phyloP scores from a whole-genome alignment of 306 rosid genomes.

The Ceratonia siliqua region DNA sequence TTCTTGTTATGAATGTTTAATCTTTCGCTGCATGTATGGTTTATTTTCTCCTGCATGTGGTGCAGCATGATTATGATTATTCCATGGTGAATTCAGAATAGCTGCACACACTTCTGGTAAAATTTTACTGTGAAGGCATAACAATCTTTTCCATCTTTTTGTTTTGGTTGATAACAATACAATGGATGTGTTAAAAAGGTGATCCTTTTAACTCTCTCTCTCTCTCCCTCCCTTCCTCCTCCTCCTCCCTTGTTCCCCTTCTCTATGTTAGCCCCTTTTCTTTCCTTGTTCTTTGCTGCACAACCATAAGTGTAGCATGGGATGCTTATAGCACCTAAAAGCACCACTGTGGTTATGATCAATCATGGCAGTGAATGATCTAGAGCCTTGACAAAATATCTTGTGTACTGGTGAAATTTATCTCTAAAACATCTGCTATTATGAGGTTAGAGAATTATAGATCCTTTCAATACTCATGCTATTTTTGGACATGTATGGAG shows the following conservation, averaged over 20 bases:
- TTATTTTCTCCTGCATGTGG: background rate
- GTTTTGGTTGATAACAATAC: background rate
- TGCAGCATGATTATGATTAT: background rate
- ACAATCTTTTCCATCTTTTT: background rate
- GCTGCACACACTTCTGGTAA: background rate
- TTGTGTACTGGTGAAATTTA: background rate
- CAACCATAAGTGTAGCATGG: background rate
- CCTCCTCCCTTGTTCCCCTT: background rate
- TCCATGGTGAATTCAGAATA: background rate
- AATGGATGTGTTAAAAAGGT: constrained; percentile 1
- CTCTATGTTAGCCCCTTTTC: background rate
- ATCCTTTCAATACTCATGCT: background rate
- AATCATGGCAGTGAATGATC: background rate
- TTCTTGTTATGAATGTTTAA: constrained; percentile 29
- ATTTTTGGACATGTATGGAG: background rate
- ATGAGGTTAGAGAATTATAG: background rate
- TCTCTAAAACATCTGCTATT: background rate
- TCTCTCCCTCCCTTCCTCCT: too few relatives aligned
- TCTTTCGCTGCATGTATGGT: background rate
- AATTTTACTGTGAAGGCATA: background rate
- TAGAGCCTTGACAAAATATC: background rate
- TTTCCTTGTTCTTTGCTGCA: background rate
- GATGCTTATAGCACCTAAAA: background rate
- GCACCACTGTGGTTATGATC: constrained; percentile 9
- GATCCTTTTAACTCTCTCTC: background rate